phyloP scores from a whole-genome alignment of 176 grass and related monocot species.

The Oryza glumipatula region DNA sequence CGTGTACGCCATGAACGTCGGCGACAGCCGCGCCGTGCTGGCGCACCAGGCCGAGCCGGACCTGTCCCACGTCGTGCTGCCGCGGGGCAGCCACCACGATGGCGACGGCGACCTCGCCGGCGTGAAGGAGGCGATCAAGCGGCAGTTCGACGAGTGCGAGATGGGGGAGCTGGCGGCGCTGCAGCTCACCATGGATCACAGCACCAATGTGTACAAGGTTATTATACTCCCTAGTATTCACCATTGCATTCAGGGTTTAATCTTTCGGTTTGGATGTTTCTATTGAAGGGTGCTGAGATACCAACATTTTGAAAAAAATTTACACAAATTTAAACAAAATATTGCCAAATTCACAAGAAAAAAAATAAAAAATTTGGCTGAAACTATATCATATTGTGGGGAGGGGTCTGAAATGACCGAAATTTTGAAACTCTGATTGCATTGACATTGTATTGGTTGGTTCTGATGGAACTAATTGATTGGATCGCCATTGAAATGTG shows the following conservation, averaged over 20 bases:
- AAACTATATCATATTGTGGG: no score
- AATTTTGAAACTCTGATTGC: no score
- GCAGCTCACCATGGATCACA: conserved; percentile 88
- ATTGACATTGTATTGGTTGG: no score
- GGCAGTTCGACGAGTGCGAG: conserved; percentile 59
- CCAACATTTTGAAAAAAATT: no score
- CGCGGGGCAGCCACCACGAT: not conserved
- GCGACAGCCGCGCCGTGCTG: conserved; percentile 91
- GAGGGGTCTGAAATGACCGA: no score
- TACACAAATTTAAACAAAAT: no score
- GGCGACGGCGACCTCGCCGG: conserved; percentile 32
- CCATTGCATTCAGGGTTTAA: no score
- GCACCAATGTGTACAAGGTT: conserved; percentile 60
- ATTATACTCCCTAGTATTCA: not conserved
- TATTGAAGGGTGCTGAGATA: no score
- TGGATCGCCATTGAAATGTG: no score
- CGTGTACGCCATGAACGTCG: conserved; percentile 92
- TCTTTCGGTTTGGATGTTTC: no score
- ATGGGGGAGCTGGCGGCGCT: conserved; percentile 53
- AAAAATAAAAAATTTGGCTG: no score
- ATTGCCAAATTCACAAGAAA: no score
- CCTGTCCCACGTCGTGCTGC: conserved; percentile 45
- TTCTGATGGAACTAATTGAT: not conserved
- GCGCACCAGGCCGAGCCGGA: conserved; percentile 68
- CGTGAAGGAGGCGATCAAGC: conserved; percentile 63